Conservation (phyloP, 345 rosid genomes). For the Linum trigynum region DNA sequence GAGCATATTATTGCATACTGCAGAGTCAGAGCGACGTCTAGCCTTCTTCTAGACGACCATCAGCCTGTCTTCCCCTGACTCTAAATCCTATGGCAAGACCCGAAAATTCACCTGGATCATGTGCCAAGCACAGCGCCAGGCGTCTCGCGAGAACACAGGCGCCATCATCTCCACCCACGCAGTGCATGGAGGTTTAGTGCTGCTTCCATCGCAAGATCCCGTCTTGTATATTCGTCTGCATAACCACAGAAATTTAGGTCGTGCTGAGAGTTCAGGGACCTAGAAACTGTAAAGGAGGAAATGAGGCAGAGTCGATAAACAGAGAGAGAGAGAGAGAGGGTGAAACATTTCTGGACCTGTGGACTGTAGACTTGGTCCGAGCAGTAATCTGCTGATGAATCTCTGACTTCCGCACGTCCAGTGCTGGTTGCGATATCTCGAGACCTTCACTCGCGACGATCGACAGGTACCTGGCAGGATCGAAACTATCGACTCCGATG, state of each 20-base stretch:
- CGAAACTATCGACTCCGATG: constrained; percentile 58
- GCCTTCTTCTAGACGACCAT: no score
- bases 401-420: constrained; percentile 43
- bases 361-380: constrained; percentile 39
- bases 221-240: not conserved
- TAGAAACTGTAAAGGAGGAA: no score
- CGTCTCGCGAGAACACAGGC: constrained; percentile 93
- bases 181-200: not conserved
- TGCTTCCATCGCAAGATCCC: not conserved
- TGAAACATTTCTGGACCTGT: constrained; percentile 33
- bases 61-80: no score
- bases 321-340: no score
- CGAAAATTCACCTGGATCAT: constrained; percentile 70
- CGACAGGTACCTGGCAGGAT: constrained; percentile 48
- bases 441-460: constrained; percentile 47
- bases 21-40: no score
- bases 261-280: no score
- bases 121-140: constrained; percentile 99
- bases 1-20: no score
- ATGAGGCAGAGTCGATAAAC: not conserved
- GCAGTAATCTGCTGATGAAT: constrained; percentile 69
- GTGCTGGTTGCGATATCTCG: constrained; percentile 66
- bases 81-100: no score
- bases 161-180: constrained; percentile 88
- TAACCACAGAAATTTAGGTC: not conserved